phyloP scores from a whole-genome alignment of 495 filamentous ascomycete species.

The Trichoderma parareesei region DNA sequence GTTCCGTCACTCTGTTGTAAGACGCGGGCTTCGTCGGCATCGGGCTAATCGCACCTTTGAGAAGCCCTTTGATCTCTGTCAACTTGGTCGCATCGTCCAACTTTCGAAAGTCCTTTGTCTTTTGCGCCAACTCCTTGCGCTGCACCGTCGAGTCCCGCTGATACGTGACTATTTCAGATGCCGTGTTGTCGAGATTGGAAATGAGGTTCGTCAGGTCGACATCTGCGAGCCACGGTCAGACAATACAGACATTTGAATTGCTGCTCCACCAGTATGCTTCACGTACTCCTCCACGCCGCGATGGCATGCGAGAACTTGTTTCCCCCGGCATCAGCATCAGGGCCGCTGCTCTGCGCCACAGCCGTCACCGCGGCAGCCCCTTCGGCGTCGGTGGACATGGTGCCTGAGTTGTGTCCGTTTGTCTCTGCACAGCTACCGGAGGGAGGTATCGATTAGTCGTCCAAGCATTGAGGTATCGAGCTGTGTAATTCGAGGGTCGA shows the following conservation, averaged over 20 bases:
- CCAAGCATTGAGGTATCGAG: background rate
- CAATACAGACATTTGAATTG: slow-evolving; percentile 50
- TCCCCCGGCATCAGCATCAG: slow-evolving; percentile 40
- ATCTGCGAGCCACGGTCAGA: slow-evolving; percentile 45
- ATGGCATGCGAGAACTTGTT: slow-evolving; percentile 96
- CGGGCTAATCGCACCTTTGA: slow-evolving; percentile 56
- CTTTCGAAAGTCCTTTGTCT: slow-evolving; percentile 97
- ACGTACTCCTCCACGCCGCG: slow-evolving; percentile 87
- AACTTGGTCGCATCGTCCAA: slow-evolving; percentile 86
- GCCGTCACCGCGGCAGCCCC: slow-evolving; percentile 19
- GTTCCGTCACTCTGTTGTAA: background rate
- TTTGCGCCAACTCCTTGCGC: slow-evolving; percentile 93
- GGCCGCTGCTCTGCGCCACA: slow-evolving; percentile 16
- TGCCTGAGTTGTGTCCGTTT: slow-evolving; percentile 3
- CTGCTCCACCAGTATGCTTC: slow-evolving; percentile 27
- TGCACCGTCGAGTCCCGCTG: slow-evolving; percentile 90
- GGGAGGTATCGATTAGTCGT: background rate
- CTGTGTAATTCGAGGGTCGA: background rate
- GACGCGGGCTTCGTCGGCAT: background rate
- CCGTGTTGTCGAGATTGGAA: slow-evolving; percentile 80
- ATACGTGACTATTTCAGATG: slow-evolving; percentile 84
- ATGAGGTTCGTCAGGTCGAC: slow-evolving; percentile 83
- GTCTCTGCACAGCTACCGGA: background rate
- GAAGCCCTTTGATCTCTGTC: slow-evolving; percentile 73
- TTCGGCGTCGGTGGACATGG: slow-evolving; percentile 26